A percentile compares a stretch with the other conserved stretches of the same genome.
phyloP scores from a whole-genome alignment of 129 eudicot species.

The Artemisia annua region DNA sequence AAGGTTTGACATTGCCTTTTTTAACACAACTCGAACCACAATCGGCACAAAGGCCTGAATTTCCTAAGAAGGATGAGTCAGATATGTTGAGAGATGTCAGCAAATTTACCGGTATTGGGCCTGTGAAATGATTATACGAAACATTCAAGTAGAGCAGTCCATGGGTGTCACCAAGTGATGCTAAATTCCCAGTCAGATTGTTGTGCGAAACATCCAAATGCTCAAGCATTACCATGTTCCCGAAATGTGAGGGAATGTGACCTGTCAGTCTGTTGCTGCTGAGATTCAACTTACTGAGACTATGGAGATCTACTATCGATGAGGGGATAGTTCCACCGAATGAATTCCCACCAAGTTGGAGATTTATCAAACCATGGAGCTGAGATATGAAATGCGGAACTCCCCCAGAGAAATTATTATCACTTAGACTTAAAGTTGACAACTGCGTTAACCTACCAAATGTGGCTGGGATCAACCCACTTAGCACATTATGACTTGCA shows the following conservation, averaged over 20 bases:
- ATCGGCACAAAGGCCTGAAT: conserved; percentile 55
- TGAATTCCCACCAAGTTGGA: conserved; percentile 70
- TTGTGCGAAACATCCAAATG: conserved; percentile 62
- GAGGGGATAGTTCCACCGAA: conserved; percentile 64
- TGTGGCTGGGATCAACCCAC: conserved; percentile 52
- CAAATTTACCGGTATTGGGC: conserved; percentile 63
- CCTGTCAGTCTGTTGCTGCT: conserved; percentile 63
- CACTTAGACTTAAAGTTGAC: conserved; percentile 51
- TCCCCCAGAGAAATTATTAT: conserved; percentile 54
- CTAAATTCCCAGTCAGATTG: conserved; percentile 64
- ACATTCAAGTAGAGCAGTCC: conserved; percentile 56
- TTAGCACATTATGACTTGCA: conserved; percentile 52
- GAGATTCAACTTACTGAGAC: conserved; percentile 57
- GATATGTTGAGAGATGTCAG: conserved; percentile 43
- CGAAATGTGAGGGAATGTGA: conserved; percentile 47
- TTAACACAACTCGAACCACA: conserved; percentile 44
- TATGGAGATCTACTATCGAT: conserved; percentile 42
- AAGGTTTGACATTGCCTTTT: conserved; percentile 38
- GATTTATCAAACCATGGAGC: conserved; percentile 40
- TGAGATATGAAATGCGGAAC: conserved; percentile 57
- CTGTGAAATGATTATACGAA: conserved; percentile 58
- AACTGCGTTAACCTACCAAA: conserved; percentile 46
- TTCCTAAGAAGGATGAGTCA: conserved; percentile 58
- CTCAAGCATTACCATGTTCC: conserved; percentile 51
- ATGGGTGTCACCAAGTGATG: conserved; percentile 36